Percentiles rank a stretch among this genome's conserved stretches.
Evolutionary conservation across 176 grass and related monocot genomes (phyloP).

Genomic region (Cenchrus fungigraminus): DNA sequence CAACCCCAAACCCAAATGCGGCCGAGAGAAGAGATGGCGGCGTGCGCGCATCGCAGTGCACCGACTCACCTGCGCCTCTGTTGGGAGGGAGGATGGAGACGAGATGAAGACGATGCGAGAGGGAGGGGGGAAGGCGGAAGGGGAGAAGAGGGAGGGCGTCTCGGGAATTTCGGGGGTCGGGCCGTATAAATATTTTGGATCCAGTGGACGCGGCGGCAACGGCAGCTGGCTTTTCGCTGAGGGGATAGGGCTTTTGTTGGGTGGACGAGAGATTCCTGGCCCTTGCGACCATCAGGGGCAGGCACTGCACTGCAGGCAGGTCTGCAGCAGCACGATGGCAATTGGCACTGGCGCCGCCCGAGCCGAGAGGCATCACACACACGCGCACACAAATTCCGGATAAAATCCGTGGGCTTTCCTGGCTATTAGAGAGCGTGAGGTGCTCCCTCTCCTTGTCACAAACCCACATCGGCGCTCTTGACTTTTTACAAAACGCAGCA

Average conservation of each 20-base stretch:
- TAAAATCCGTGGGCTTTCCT: conserved; percentile 9
- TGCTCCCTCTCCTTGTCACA: conserved; percentile 27
- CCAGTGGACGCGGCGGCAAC: conserved; percentile 32
- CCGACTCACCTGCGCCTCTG: background rate
- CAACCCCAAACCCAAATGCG: background rate
- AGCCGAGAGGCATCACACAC: background rate
- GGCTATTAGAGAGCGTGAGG: background rate
- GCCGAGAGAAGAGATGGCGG: background rate
- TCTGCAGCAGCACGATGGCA: no score
- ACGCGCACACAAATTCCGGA: background rate
- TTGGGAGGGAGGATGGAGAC: background rate
- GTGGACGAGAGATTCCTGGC: conserved; percentile 74
- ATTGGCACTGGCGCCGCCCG: no score
- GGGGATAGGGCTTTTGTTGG: conserved; percentile 75
- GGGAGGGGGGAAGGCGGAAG: background rate
- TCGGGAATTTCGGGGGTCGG: background rate
- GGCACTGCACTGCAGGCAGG: no score
- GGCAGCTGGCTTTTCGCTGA: conserved; percentile 50
- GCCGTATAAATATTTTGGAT: conserved; percentile 35
- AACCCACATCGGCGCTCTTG: background rate
- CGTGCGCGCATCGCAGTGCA: conserved; percentile 2
- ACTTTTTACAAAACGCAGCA: background rate
- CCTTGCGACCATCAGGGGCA: conserved; percentile 18
- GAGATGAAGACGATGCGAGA: background rate
- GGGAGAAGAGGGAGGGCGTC: background rate